phyloP scores from a whole-genome alignment of 1,284 basidiomycete species.

The Moesziomyces sp. region DNA sequence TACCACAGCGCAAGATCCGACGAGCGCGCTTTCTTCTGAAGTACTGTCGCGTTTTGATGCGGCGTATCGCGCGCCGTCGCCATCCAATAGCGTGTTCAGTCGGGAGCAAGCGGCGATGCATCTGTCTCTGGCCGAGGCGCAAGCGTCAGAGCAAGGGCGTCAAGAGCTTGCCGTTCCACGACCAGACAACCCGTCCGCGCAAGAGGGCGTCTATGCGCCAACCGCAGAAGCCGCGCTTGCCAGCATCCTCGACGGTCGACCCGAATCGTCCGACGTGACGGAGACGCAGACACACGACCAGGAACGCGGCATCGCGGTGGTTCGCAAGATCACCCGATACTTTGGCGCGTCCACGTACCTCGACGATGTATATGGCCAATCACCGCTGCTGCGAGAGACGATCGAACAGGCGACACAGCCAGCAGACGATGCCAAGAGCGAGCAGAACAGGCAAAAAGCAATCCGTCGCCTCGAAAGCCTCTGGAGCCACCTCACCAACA shows the following conservation, averaged over 20 bases:
- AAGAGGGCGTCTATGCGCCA: constrained; percentile 39
- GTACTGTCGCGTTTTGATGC: constrained; percentile 14
- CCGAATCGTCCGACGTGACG: constrained; percentile 4
- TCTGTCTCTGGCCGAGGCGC: constrained; percentile 22
- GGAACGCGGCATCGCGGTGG: constrained; percentile 9
- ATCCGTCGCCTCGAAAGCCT: constrained; percentile 35
- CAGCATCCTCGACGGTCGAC: constrained; percentile 7
- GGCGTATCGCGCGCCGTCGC: constrained; percentile 28
- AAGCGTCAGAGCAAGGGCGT: constrained; percentile 19
- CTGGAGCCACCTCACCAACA: constrained; percentile 35
- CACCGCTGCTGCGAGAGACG: constrained; percentile 20
- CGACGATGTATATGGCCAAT: constrained; percentile 34
- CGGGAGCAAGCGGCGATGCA: constrained; percentile 38
- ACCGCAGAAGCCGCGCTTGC: constrained; percentile 25
- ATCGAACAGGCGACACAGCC: constrained; percentile 19
- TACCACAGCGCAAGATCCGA: neutral
- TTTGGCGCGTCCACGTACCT: constrained; percentile 23
- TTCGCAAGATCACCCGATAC: constrained; percentile 24
- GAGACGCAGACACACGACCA: constrained; percentile 4
- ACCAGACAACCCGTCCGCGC: constrained; percentile 19
- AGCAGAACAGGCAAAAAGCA: constrained; percentile 26
- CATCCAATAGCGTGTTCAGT: constrained; percentile 21
- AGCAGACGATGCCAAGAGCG: neutral
- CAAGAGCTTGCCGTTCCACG: constrained; percentile 23
- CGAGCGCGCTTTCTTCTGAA: neutral